A percentile compares a stretch with the other conserved stretches of the same genome.
Evolutionary conservation across 371 early-diverging fungal species (phyloP).

Genomic region (Parasitella parasitica): DNA sequence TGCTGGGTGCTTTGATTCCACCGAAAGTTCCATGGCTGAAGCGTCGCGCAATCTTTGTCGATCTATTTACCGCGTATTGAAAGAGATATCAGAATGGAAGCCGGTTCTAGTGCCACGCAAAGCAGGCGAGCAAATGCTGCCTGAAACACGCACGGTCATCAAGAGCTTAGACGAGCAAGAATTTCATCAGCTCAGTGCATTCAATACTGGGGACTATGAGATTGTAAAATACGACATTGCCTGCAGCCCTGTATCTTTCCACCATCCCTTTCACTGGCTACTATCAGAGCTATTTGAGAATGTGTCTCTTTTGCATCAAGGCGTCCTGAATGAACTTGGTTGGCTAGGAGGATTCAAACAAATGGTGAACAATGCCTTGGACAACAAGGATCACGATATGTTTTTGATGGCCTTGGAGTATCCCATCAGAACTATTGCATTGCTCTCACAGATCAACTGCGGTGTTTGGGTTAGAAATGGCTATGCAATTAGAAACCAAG

Average conservation of each 20-base stretch:
- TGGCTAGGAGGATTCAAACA: conserved; percentile 53
- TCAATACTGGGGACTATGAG: conserved; percentile 37
- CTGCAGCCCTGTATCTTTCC: conserved; percentile 75
- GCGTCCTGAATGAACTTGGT: conserved; percentile 50
- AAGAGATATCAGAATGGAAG: conserved; percentile 58
- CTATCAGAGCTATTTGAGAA: conserved; percentile 77
- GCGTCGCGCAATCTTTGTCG: conserved; percentile 36
- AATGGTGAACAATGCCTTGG: conserved; percentile 44
- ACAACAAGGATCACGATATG: conserved; percentile 14
- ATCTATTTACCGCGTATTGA: conserved; percentile 42
- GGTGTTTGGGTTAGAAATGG: conserved; percentile 97
- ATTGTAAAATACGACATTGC: conserved; percentile 69
- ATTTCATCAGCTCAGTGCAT: conserved; percentile 27
- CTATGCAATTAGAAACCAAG: conserved; percentile 66
- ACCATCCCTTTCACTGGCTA: conserved; percentile 92
- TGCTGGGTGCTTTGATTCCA: conserved; percentile 67
- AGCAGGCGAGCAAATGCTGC: not conserved
- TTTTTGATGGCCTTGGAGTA: conserved; percentile 67
- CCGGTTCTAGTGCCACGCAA: conserved; percentile 27
- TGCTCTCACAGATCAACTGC: conserved; percentile 88
- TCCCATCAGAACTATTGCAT: conserved; percentile 68
- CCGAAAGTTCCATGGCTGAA: not conserved
- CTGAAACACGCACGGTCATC: conserved; percentile 7
- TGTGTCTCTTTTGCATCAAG: conserved; percentile 61
- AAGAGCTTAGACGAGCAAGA: conserved; percentile 30